These are phyloP conservation scores for Moricandia arvensis DNA, from an alignment of 345 rosid genomes.

Conservation along the genomic window DNA sequence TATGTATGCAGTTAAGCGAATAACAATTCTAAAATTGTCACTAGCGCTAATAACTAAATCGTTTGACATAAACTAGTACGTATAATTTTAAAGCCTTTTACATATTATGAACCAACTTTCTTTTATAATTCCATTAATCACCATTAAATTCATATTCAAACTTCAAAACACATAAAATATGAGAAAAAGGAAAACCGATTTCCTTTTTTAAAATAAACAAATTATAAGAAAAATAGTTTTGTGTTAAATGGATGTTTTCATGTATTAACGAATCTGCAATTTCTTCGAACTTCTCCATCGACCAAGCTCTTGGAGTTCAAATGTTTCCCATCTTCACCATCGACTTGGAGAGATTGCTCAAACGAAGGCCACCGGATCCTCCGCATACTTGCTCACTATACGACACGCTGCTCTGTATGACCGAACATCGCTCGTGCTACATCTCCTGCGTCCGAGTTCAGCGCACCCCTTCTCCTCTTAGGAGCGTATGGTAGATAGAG, in stretches of 20 bases:
- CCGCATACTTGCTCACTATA: slow-evolving; percentile 65
- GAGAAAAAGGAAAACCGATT: neutral
- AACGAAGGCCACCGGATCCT: slow-evolving; percentile 63
- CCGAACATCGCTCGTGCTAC: slow-evolving; percentile 59
- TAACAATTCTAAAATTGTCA: neutral
- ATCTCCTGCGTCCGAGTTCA: slow-evolving; percentile 86
- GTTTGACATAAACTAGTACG: neutral
- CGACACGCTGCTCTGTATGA: slow-evolving; percentile 52
- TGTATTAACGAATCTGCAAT: slow-evolving; percentile 81
- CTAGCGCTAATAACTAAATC: neutral
- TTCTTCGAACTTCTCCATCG: slow-evolving; percentile 73
- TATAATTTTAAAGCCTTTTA: neutral
- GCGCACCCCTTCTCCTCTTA: slow-evolving; percentile 62
- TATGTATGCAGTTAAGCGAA: neutral
- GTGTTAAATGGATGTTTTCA: slow-evolving; percentile 24
- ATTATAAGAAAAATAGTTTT: neutral
- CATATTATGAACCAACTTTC: neutral
- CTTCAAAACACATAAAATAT: neutral
- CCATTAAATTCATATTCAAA: neutral
- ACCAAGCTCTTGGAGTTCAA: slow-evolving; percentile 55
- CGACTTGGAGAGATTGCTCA: slow-evolving; percentile 71
- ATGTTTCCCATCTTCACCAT: slow-evolving; percentile 93
- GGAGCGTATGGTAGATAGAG: slow-evolving; percentile 51
- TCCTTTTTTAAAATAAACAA: neutral
- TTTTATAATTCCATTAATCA: neutral